phyloP scores from a whole-genome alignment of 345 rosid species.

The Linum lewisii region DNA sequence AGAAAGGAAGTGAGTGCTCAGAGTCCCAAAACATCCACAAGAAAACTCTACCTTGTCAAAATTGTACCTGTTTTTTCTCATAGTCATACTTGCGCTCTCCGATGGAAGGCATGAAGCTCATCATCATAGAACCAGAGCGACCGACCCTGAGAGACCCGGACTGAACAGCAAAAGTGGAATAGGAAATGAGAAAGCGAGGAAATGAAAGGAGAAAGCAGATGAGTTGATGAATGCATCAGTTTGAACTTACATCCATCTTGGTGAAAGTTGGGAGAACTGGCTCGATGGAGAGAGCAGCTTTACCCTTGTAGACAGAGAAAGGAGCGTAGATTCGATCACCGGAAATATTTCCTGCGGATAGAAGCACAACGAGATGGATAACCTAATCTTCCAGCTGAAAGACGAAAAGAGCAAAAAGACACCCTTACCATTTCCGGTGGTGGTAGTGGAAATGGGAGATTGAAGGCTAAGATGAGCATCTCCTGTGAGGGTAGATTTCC shows the following conservation, averaged over 20 bases:
- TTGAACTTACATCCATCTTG: background rate
- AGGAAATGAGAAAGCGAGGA: background rate
- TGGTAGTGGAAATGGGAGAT: background rate
- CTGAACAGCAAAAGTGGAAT: conserved; percentile 21
- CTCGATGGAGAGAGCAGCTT: conserved; percentile 67
- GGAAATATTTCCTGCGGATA: conserved; percentile 20
- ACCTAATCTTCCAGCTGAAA: background rate
- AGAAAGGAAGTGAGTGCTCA: background rate
- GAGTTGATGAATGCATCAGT: background rate
- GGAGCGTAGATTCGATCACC: conserved; percentile 57
- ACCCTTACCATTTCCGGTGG: background rate
- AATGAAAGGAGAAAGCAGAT: background rate
- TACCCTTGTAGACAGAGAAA: conserved; percentile 71
- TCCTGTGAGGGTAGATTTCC: background rate
- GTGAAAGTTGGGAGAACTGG: conserved; percentile 67
- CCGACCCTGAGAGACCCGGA: conserved; percentile 48
- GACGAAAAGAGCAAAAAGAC: background rate
- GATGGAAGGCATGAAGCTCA: conserved; percentile 71
- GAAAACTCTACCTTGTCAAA: background rate
- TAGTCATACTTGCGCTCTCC: conserved; percentile 88
- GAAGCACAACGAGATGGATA: conserved; percentile 3
- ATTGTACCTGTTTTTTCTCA: conserved; percentile 61
- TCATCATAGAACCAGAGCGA: conserved; percentile 64
- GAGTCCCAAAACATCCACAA: background rate
- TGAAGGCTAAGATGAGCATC: background rate